Base-by-base conservation (phyloP, 306 rosid species). In the Vicia villosa region DNA sequence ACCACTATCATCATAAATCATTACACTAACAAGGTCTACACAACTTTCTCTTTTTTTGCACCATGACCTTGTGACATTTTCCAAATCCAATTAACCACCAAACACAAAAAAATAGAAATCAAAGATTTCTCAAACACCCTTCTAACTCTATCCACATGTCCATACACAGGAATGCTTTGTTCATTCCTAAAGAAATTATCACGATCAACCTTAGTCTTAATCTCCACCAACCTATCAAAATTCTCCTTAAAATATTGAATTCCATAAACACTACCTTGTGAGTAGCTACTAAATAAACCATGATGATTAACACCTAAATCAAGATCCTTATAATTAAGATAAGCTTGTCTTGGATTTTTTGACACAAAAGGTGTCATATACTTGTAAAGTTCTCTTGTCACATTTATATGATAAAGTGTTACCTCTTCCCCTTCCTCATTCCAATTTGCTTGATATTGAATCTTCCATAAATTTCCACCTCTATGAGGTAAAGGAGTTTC, bases 401-500 rank as follows among this genome's bases (percentile, higher is more conserved):
- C 54, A 50, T 79, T 52, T 8, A 88, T 8, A 17, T 83, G 30
- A 14, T 63, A 7, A 5, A 63, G 26, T 26, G 70, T 73, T n/a
- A 66, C 69, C 20, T 69, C 80, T 13, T 40, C 40, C 0, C 88
- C 84, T 10, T 10, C 69, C 20, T 84, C 37, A 5, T 19, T 4
- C 97, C 97, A 87, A 14, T 61, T 17, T 1, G 76, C 73, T 3
- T 55, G 43, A 74, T 89, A 84, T 16, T 85, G 95, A 2, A 91
- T 79, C 76, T 70, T 74, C 68, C 80, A 86, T 0, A 84, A 8
- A 65, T 77, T 81, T 4, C 90, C 94, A 0, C 32, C 76, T 9
- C 96, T 41, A 42, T 89, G 96, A 19, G 92, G 96, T 26, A 89
- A 79, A 59, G 97, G 79, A 12, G 83, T 83, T 14, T 34, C 85